phyloP scores from a whole-genome alignment of 352 stramenopile genomes.

The Pythium grandisporangium region DNA sequence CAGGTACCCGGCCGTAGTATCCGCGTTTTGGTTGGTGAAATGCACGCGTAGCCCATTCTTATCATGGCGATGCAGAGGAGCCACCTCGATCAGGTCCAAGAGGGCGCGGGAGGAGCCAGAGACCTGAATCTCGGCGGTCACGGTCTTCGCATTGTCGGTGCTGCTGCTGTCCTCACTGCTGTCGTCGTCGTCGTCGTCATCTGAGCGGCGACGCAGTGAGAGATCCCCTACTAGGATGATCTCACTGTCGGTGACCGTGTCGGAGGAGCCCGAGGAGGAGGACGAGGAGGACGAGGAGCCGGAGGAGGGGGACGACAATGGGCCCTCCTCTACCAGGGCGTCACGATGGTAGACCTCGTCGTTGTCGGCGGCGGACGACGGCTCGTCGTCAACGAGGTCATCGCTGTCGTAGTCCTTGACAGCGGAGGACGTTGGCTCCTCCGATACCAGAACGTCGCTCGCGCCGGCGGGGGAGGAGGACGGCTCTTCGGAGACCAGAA shows the following conservation, averaged over 20 bases:
- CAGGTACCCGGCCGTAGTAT: constrained; percentile 33
- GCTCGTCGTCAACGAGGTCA: constrained; percentile 1
- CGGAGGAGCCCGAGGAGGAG: too few species aligned
- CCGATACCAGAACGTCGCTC: too few species aligned
- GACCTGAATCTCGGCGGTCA: constrained; percentile 44
- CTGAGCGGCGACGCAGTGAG: neutral
- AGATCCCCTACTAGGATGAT: too few species aligned
- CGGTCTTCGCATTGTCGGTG: constrained; percentile 10
- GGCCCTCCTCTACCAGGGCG: too few species aligned
- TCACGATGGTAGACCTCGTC: too few species aligned
- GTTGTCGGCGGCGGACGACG: too few species aligned
- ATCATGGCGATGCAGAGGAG: constrained; percentile 21
- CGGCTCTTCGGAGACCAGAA: too few species aligned
- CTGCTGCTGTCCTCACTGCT: constrained; percentile 1
- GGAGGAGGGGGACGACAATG: too few species aligned
- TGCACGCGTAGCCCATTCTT: constrained; percentile 33
- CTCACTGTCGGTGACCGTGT: too few species aligned
- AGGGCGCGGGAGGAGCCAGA: constrained; percentile 45
- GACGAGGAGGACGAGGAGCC: too few species aligned
- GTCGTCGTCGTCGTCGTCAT: neutral
- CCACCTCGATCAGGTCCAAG: constrained; percentile 30
- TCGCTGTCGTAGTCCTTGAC: neutral
- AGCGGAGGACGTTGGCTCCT: constrained; percentile 1
- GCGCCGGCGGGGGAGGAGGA: too few species aligned
- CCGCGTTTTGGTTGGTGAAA: constrained; percentile 42